A percentile compares a stretch with the other conserved stretches of the same genome.
These are phyloP conservation scores for Termitomyces sp. DNA, from an alignment of 768 basidiomycete species.

Conservation along the genomic window DNA sequence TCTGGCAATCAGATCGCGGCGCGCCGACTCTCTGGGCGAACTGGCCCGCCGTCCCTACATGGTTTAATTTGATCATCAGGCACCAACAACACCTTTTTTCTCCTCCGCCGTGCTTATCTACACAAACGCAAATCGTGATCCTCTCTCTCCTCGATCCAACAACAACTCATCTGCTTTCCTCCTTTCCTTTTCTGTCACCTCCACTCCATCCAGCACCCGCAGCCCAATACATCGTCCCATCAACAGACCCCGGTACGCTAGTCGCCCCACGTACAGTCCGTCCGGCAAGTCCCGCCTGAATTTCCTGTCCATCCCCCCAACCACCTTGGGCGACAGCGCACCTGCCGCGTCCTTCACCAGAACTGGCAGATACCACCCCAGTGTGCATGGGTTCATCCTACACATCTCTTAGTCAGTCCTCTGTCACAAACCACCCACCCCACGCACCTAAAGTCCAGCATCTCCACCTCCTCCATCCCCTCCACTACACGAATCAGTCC, in stretches of 20 bases:
- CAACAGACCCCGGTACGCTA: constrained; percentile 85
- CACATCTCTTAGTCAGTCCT: constrained; percentile 1
- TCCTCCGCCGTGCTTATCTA: not conserved
- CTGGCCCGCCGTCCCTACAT: constrained; percentile 6
- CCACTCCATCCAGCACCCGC: constrained; percentile 80
- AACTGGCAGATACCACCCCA: constrained; percentile 92
- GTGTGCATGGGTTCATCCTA: constrained; percentile 94
- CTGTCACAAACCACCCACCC: not conserved
- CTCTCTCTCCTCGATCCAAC: constrained; percentile 2
- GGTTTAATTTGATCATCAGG: constrained; percentile 15
- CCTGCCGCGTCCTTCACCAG: constrained; percentile 35
- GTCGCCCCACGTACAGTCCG: constrained; percentile 76
- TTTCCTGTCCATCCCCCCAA: constrained; percentile 73
- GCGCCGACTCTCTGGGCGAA: not conserved
- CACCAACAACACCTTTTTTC: constrained; percentile 1
- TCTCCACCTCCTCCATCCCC: constrained; percentile 75
- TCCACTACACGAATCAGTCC: constrained; percentile 66
- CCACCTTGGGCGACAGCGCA: constrained; percentile 34
- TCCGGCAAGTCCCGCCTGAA: constrained; percentile 91
- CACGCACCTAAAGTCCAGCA: constrained; percentile 79
- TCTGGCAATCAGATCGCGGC: not conserved
- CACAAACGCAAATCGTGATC: constrained; percentile 10
- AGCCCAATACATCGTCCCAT: constrained; percentile 70
- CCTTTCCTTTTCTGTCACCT: constrained; percentile 78
- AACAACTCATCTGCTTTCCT: constrained; percentile 72